phyloP scores from a whole-genome alignment of 2,329 filamentous ascomycete genomes.

The Mycosphaerella arachidis region DNA sequence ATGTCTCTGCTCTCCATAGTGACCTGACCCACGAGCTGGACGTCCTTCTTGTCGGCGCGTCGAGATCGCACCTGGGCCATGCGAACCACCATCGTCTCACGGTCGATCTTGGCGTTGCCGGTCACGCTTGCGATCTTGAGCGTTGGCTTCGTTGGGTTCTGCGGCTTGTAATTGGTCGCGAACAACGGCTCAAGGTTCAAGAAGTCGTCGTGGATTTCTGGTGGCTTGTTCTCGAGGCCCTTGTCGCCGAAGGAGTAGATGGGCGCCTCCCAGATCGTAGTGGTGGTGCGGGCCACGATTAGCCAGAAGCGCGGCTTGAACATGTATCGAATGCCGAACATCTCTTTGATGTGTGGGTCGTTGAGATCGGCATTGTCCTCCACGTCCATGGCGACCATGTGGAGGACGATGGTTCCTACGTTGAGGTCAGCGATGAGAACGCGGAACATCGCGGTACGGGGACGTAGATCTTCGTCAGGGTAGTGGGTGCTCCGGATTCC shows the following conservation, averaged over 20 bases:
- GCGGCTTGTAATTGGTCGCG: background rate
- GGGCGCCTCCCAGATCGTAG: background rate
- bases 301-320: background rate
- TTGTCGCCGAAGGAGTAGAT: background rate
- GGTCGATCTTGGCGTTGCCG: background rate
- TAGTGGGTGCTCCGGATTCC: background rate
- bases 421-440: background rate
- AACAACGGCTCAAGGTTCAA: background rate
- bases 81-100: background rate
- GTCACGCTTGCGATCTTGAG: background rate
- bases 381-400: background rate
- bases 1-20: background rate
- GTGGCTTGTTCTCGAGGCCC: background rate
- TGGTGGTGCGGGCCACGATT: background rate
- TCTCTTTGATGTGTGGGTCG: background rate
- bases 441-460: background rate
- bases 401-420: background rate
- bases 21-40: background rate
- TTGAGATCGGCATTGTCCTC: background rate
- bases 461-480: background rate
- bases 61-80: background rate
- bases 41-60: background rate
- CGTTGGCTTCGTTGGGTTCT: background rate
- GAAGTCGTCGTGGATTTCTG: background rate
- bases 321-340: background rate